These are phyloP conservation scores for Debaryomycetaceae sp. DNA, from an alignment of 1,139 yeast genomes.

Conservation along the genomic window DNA sequence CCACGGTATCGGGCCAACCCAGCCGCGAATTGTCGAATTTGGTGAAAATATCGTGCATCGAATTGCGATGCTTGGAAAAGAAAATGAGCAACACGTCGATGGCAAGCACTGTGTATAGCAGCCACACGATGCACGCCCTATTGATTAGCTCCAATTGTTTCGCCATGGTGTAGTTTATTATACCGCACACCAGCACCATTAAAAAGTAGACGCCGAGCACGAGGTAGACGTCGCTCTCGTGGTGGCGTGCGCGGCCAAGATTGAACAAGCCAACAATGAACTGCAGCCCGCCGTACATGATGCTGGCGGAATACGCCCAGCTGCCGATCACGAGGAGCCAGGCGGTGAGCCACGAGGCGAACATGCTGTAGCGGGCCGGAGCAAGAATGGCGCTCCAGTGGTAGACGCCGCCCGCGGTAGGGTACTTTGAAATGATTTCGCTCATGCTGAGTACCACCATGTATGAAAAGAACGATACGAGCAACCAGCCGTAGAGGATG, in stretches of 20 bases:
- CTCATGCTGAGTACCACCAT: slow-evolving; percentile 58
- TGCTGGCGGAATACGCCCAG: slow-evolving; percentile 66
- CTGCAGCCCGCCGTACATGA: slow-evolving; percentile 66
- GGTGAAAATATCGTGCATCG: slow-evolving; percentile 50
- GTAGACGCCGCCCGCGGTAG: slow-evolving; percentile 65
- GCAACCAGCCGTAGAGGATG: slow-evolving; percentile 58
- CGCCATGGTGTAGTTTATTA: slow-evolving; percentile 52
- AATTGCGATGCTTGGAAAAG: slow-evolving; percentile 51
- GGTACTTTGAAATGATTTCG: slow-evolving; percentile 65
- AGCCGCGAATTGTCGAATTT: slow-evolving; percentile 60
- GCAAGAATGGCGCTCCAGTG: slow-evolving; percentile 67
- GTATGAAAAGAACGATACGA: slow-evolving; percentile 50
- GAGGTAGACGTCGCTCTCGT: slow-evolving; percentile 44
- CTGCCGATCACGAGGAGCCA: slow-evolving; percentile 66
- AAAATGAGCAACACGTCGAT: slow-evolving; percentile 53
- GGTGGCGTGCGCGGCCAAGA: slow-evolving; percentile 39
- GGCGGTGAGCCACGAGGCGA: slow-evolving; percentile 66
- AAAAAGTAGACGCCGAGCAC: slow-evolving; percentile 47
- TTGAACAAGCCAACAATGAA: slow-evolving; percentile 58
- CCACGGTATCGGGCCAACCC: slow-evolving; percentile 60
- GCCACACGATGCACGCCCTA: slow-evolving; percentile 61
- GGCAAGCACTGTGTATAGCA: slow-evolving; percentile 57
- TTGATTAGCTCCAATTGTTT: slow-evolving; percentile 52
- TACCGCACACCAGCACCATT: slow-evolving; percentile 47
- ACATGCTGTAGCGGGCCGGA: slow-evolving; percentile 39